Conservation (phyloP, 176 grass and related monocot genomes). For the Oryza rufipogon region DNA sequence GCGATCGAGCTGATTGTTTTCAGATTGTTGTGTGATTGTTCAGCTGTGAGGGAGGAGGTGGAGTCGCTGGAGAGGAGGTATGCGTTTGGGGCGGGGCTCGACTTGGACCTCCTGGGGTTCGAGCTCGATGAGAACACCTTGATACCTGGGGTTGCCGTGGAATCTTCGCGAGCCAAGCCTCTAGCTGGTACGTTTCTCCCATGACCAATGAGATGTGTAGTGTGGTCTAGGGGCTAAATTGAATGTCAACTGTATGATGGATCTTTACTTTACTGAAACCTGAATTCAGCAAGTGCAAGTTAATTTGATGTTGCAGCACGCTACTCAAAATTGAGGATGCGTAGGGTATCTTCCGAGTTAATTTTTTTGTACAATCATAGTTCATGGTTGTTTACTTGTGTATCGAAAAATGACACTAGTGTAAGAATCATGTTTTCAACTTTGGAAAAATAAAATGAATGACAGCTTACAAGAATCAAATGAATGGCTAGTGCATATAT, state of each 20-base stretch:
- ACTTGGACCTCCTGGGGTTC: conserved; percentile 87
- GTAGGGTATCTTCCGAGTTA: not conserved
- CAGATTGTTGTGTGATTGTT: conserved; percentile 1
- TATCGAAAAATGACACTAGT: not conserved
- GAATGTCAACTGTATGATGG: not conserved
- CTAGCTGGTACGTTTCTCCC: conserved; percentile 64
- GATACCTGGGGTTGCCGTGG: conserved; percentile 86
- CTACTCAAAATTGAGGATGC: not conserved
- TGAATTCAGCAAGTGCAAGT: not conserved
- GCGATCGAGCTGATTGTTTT: not conserved
- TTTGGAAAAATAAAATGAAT: not conserved
- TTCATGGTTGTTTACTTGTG: not conserved
- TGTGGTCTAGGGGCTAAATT: not conserved
- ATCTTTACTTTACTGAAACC: not conserved
- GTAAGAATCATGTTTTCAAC: not conserved
- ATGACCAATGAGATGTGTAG: not conserved
- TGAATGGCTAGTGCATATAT: not conserved
- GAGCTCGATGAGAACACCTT: conserved; percentile 80
- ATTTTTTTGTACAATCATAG: not conserved
- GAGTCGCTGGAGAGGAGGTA: conserved; percentile 68
- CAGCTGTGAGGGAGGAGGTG: conserved; percentile 82
- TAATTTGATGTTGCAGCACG: not conserved
- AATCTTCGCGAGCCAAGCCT: conserved; percentile 86
- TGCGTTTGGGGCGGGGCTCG: conserved; percentile 77
- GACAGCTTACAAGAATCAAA: not conserved